These are phyloP conservation scores for Calocybe gambosa DNA, from an alignment of 1,284 basidiomycete genomes.

Conservation along the genomic window DNA sequence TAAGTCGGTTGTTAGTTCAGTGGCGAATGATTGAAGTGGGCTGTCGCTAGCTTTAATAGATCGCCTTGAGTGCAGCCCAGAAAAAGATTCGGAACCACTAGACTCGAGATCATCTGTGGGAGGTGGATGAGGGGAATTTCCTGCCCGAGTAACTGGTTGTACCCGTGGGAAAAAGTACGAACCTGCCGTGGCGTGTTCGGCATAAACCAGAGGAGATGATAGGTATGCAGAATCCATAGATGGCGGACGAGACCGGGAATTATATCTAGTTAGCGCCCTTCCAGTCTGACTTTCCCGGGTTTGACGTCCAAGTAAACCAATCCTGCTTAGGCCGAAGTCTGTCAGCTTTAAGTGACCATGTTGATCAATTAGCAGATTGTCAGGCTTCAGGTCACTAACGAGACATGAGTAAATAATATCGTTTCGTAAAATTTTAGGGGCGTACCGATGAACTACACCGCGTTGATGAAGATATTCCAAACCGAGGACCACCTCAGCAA, in stretches of 20 bases:
- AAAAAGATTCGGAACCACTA: constrained; percentile 76
- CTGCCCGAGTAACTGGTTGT: constrained; percentile 48
- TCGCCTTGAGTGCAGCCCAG: constrained; percentile 53
- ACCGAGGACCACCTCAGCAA: constrained; percentile 93
- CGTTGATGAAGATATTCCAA: constrained; percentile 93
- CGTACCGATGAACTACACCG: constrained; percentile 95
- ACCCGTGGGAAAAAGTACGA: constrained; percentile 79
- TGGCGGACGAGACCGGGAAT: constrained; percentile 67
- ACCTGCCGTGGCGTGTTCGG: constrained; percentile 52
- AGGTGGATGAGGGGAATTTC: constrained; percentile 59
- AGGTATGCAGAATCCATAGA: constrained; percentile 81
- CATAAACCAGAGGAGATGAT: constrained; percentile 61
- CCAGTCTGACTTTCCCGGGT: constrained; percentile 73
- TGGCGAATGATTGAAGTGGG: constrained; percentile 76
- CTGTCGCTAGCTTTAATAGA: constrained; percentile 54
- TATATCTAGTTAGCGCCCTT: constrained; percentile 51
- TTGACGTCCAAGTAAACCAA: constrained; percentile 95
- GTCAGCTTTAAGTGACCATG: constrained; percentile 96
- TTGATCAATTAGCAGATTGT: constrained; percentile 95
- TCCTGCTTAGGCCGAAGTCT: constrained; percentile 96
- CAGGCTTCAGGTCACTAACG: constrained; percentile 91
- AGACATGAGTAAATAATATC: neutral
- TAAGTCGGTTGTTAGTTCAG: constrained; percentile 75
- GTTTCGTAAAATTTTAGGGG: constrained; percentile 9
- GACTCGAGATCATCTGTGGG: constrained; percentile 80